These are phyloP conservation scores for Suillus placidus DNA, from an alignment of 768 basidiomycete species.

Conservation along the genomic window DNA sequence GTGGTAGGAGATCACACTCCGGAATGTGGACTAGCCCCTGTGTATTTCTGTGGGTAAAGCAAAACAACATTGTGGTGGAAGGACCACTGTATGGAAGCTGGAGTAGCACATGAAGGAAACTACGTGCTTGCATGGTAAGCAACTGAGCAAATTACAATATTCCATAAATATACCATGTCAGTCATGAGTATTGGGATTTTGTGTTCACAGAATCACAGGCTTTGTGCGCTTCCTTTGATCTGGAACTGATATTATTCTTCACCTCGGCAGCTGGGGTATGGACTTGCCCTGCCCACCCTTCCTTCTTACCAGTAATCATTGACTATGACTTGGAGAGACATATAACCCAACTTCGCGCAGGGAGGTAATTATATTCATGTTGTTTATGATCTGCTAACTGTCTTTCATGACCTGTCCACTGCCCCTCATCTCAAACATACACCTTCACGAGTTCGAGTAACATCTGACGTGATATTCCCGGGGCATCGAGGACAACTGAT, in stretches of 20 bases:
- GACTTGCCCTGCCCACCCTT: constrained; percentile 20
- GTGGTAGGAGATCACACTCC: too few relatives aligned
- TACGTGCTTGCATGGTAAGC: neutral
- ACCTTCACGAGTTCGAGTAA: too few relatives aligned
- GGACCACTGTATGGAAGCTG: constrained; percentile 14
- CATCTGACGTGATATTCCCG: too few relatives aligned
- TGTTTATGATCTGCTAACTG: too few relatives aligned
- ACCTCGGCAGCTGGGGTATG: constrained; percentile 20
- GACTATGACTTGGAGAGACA: constrained; percentile 19
- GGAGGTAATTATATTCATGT: too few relatives aligned
- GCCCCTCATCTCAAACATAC: too few relatives aligned
- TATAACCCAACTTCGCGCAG: too few relatives aligned
- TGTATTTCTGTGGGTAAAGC: too few relatives aligned
- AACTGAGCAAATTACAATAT: constrained; percentile 6
- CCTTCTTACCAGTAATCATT: constrained; percentile 24
- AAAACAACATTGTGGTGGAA: too few relatives aligned
- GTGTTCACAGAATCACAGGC: constrained; percentile 1
- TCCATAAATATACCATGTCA: neutral
- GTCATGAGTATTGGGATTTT: constrained; percentile 3
- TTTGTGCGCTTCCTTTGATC: constrained; percentile 5
- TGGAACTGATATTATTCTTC: constrained; percentile 3
- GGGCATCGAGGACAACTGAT: too few relatives aligned
- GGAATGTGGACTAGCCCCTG: too few relatives aligned
- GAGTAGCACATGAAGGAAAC: constrained; percentile 25
- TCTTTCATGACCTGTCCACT: too few relatives aligned